Conservation (phyloP, 306 rosid species). For the Cyamopsis tetragonoloba region DNA sequence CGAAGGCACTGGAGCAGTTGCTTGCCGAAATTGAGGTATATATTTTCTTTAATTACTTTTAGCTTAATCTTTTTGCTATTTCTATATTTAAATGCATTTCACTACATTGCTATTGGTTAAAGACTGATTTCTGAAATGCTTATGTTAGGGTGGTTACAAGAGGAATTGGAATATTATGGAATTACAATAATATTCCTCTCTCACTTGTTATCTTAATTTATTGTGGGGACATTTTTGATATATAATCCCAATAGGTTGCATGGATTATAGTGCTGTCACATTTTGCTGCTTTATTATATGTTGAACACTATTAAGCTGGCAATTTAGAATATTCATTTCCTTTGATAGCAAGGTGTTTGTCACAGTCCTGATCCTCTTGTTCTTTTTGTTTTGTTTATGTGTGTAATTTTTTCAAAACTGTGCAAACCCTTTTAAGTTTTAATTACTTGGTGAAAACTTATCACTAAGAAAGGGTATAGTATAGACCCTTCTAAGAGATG, state of each 20-base stretch:
- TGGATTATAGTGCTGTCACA: background rate
- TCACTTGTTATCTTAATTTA: background rate
- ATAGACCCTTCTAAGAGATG: background rate
- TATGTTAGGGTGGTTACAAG: background rate
- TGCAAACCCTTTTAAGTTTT: background rate
- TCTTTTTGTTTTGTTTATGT: no score
- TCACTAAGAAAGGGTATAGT: background rate
- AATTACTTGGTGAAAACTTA: background rate
- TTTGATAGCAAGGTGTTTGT: background rate
- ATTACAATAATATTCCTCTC: background rate
- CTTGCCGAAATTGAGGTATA: conserved; percentile 87
- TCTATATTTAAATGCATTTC: conserved; percentile 12
- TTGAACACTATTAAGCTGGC: background rate
- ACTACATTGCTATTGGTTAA: background rate
- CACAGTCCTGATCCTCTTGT: no score
- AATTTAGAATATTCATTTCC: background rate
- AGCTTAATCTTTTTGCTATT: background rate
- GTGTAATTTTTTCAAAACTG: background rate
- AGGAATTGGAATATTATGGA: conserved; percentile 16
- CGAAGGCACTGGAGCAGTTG: conserved; percentile 84
- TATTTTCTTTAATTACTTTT: conserved; percentile 10
- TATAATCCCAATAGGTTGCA: background rate
- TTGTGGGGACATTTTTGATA: background rate
- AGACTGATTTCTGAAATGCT: background rate
- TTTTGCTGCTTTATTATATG: background rate